A percentile compares a stretch with the other conserved stretches of the same genome.
These are phyloP conservation scores for Oidiodendron maius DNA, from an alignment of 495 filamentous ascomycete species.

Conservation along the genomic window DNA sequence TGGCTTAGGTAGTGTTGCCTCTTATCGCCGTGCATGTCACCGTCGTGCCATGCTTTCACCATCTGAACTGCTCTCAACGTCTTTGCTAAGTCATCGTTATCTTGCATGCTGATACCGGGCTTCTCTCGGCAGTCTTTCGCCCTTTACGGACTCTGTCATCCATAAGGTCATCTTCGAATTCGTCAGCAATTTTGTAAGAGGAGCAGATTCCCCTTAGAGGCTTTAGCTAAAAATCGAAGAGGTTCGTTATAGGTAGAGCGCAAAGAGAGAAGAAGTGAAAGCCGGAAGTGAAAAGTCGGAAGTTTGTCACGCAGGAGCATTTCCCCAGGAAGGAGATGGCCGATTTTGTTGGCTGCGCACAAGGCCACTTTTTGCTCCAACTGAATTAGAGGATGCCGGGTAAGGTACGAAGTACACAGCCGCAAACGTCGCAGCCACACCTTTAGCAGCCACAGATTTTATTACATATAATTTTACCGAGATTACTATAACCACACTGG, in stretches of 20 bases:
- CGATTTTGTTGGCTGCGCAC: conserved; percentile 10
- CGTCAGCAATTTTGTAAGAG: no score
- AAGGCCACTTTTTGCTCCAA: no score
- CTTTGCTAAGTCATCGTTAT: conserved; percentile 1
- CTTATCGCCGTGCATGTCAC: background rate
- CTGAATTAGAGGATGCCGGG: no score
- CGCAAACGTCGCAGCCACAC: no score
- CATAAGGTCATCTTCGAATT: no score
- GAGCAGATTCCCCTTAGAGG: conserved; percentile 1
- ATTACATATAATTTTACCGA: no score
- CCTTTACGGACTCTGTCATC: conserved; percentile 2
- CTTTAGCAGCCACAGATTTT: no score
- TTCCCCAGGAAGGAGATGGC: conserved; percentile 9
- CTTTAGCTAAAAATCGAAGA: conserved; percentile 3
- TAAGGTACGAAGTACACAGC: no score
- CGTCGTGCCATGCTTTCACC: background rate
- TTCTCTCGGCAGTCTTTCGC: background rate
- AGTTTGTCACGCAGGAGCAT: conserved; percentile 9
- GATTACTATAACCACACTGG: no score
- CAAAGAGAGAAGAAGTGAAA: conserved; percentile 12
- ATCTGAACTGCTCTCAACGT: conserved; percentile 1
- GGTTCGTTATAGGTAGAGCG: conserved; percentile 7
- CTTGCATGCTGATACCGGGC: conserved; percentile 2
- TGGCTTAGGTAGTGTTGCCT: background rate
- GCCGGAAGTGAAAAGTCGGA: conserved; percentile 13